A percentile compares a stretch with the other conserved stretches of the same genome.
Evolutionary conservation across 2,329 filamentous ascomycete species (phyloP).

Genomic region (Aspergillus ustus): DNA sequence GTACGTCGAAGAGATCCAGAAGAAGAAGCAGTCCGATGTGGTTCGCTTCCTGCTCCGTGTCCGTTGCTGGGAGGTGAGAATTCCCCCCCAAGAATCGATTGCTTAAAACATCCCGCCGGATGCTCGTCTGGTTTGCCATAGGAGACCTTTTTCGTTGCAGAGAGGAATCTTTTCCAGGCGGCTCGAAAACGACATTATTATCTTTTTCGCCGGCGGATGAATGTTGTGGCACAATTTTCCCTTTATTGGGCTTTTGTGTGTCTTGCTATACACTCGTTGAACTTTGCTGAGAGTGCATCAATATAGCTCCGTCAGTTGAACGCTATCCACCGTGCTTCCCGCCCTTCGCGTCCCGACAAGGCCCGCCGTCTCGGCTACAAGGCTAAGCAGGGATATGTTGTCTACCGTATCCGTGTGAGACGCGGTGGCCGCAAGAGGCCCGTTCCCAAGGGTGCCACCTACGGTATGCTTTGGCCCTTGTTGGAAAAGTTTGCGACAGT

Average conservation of each 20-base stretch:
- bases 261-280: constrained; percentile 99
- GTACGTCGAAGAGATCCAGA: constrained; percentile 99
- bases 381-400: constrained; percentile 99
- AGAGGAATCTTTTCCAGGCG: constrained; percentile 37
- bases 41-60: constrained; percentile 99
- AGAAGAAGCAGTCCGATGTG: constrained; percentile 99
- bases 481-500: constrained; percentile 10
- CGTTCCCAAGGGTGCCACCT: constrained; percentile 96
- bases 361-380: constrained; percentile 99
- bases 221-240: constrained; percentile 55
- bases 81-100: constrained; percentile 39
- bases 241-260: constrained; percentile 41
- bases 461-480: constrained; percentile 67
- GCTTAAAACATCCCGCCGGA: constrained; percentile 43
- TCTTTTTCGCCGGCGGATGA: constrained; percentile 39
- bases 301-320: constrained; percentile 99
- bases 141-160: constrained; percentile 31
- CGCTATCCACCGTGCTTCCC: constrained; percentile 98
- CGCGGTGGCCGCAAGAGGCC: constrained; percentile 99
- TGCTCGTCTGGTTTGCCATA: constrained; percentile 42
- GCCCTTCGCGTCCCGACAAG: constrained; percentile 98
- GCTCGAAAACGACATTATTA: constrained; percentile 28
- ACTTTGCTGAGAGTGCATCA: constrained; percentile 99
- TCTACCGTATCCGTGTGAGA: constrained; percentile 98
- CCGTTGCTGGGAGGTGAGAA: constrained; percentile 95